A percentile compares a stretch with the other conserved stretches of the same genome.
Conservation (phyloP, 805 yeast genomes). For the Candida tallmaniae region DNA sequence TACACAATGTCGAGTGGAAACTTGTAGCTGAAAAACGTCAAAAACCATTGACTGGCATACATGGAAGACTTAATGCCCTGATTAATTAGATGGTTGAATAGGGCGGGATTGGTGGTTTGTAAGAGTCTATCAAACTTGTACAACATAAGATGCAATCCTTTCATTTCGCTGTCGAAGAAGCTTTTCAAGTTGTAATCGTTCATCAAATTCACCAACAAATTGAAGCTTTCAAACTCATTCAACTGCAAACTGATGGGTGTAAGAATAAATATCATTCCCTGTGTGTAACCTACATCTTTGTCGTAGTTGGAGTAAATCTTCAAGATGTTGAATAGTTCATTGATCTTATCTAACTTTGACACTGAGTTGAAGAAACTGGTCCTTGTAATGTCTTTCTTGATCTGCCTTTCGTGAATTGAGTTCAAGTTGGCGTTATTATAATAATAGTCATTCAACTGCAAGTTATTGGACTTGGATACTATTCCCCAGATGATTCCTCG, state of each 20-base stretch:
- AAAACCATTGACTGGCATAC: conserved; percentile 98
- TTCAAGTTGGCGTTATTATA: conserved; percentile 42
- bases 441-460: conserved; percentile 57
- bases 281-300: conserved; percentile 94
- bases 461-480: conserved; percentile 71
- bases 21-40: conserved; percentile 91
- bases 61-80: conserved; percentile 89
- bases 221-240: conserved; percentile 81
- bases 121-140: conserved; percentile 88
- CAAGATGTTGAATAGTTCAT: conserved; percentile 67
- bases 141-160: conserved; percentile 77
- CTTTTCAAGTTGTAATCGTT: conserved; percentile 75
- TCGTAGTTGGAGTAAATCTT: conserved; percentile 84
- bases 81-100: conserved; percentile 70
- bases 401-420: conserved; percentile 68
- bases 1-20: conserved; percentile 87
- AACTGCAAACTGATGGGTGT: conserved; percentile 81
- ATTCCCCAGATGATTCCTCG: conserved; percentile 93
- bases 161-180: conserved; percentile 84
- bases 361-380: conserved; percentile 72
- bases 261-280: conserved; percentile 93
- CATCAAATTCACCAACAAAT: conserved; percentile 78
- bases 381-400: conserved; percentile 76
- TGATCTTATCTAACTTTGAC: conserved; percentile 51
- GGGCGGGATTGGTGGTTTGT: conserved; percentile 69